phyloP scores from a whole-genome alignment of 192 early-diverging fungal species.

The Chytriomyces sp. region DNA sequence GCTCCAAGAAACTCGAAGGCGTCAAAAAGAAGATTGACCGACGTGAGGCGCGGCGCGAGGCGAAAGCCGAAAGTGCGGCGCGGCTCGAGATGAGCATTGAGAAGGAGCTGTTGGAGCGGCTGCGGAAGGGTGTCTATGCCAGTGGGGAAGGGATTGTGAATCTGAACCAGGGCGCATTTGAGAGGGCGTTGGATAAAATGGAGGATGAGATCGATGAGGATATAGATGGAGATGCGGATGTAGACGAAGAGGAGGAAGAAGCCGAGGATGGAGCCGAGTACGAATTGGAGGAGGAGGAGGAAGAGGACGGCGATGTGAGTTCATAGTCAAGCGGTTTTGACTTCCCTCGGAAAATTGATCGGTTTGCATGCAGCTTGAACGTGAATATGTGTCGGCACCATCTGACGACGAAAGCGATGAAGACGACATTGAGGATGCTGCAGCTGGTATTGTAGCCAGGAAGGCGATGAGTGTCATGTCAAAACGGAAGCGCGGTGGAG shows the following conservation, averaged over 20 bases:
- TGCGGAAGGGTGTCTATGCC: conserved; percentile 93
- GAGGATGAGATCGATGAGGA: conserved; percentile 35
- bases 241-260: conserved; percentile 49
- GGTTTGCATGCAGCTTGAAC: conserved; percentile 33
- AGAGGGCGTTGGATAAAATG: conserved; percentile 74
- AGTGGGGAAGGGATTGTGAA: conserved; percentile 86
- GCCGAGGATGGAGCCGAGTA: conserved; percentile 36
- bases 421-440: conserved; percentile 27
- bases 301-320: conserved; percentile 37
- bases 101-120: conserved; percentile 90
- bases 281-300: conserved; percentile 40
- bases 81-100: conserved; percentile 90
- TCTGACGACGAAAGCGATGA: conserved; percentile 45
- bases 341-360: neutral
- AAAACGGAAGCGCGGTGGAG: conserved; percentile 8
- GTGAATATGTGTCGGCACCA: conserved; percentile 58
- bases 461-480: neutral
- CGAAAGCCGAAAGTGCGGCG: conserved; percentile 89
- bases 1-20: conserved; percentile 74
- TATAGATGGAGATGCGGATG: conserved; percentile 37
- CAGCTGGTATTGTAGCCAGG: conserved; percentile 9
- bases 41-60: conserved; percentile 81
- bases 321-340: neutral
- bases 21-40: conserved; percentile 95
- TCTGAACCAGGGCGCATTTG: conserved; percentile 87